Percentiles rank a stretch among this genome's conserved stretches.
These are phyloP conservation scores for Dalbergia oliveri DNA, from an alignment of 306 rosid genomes.

Conservation along the genomic window DNA sequence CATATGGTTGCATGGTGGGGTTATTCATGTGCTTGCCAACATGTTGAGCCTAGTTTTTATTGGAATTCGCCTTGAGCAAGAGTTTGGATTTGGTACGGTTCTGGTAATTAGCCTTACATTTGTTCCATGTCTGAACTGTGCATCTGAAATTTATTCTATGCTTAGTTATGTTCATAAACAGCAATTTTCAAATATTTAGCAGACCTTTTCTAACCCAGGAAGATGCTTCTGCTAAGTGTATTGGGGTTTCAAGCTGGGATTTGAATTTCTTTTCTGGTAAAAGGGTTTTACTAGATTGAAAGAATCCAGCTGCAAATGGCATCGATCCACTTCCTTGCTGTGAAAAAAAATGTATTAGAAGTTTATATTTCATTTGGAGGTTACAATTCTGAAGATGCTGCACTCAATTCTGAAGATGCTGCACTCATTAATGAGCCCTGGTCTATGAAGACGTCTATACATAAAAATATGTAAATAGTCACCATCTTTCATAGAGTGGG, in stretches of 20 bases:
- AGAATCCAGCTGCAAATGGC: no score
- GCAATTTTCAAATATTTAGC: background rate
- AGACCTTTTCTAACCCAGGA: no score
- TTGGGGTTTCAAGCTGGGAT: background rate
- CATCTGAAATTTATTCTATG: background rate
- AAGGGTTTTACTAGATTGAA: no score
- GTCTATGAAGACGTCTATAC: no score
- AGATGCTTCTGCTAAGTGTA: background rate
- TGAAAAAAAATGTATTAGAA: no score
- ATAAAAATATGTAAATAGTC: background rate
- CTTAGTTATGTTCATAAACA: background rate
- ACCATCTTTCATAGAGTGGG: background rate
- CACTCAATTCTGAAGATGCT: no score
- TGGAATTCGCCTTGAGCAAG: slow-evolving; percentile 88
- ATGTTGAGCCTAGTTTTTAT: slow-evolving; percentile 85
- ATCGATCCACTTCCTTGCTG: no score
- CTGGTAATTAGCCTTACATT: slow-evolving; percentile 47
- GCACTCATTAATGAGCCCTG: no score
- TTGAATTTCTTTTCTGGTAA: no score
- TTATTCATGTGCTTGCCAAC: slow-evolving; percentile 81
- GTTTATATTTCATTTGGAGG: no score
- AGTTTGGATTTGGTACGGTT: slow-evolving; percentile 89
- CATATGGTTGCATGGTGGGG: slow-evolving; percentile 89
- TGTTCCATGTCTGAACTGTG: slow-evolving; percentile 5
- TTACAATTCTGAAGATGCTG: no score